Percentiles rank a stretch among this genome's conserved stretches.
These are phyloP conservation scores for Cladosporium phlei DNA, from an alignment of 2,329 filamentous ascomycete genomes.

Conservation along the genomic window DNA sequence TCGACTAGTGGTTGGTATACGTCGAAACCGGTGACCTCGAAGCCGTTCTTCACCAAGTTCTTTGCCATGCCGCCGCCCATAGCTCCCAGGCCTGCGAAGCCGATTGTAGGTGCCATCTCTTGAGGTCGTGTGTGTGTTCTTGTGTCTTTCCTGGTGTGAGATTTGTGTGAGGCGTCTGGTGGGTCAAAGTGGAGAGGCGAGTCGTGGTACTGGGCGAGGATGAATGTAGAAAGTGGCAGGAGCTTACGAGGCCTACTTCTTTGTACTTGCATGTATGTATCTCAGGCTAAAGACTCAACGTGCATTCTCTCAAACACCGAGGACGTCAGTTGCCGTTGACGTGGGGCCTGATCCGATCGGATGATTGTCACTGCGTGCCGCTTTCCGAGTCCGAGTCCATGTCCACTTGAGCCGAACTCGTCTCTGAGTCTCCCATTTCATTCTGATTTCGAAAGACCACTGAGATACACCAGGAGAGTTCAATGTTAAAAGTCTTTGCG, in stretches of 20 bases:
- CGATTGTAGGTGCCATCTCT: conserved; percentile 16
- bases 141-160: no score
- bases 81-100: conserved; percentile 70
- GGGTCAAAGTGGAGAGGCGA: no score
- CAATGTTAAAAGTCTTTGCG: no score
- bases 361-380: conserved; percentile 1
- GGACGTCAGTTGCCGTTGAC: conserved; percentile 5
- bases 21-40: conserved; percentile 66
- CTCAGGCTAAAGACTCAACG: conserved; percentile 7
- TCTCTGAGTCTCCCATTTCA: no score
- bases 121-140: background rate
- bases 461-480: no score
- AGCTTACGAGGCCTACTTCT: background rate
- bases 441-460: no score
- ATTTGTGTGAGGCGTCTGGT: no score
- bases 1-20: conserved; percentile 64
- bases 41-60: conserved; percentile 63
- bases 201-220: no score
- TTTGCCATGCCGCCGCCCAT: conserved; percentile 82
- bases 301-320: conserved; percentile 4
- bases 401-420: no score
- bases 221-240: no score
- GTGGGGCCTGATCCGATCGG: background rate
- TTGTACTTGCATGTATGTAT: background rate
- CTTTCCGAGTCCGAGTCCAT: no score